phyloP scores from a whole-genome alignment of 2,329 filamentous ascomycete species.

The Plenodomus lindquistii region DNA sequence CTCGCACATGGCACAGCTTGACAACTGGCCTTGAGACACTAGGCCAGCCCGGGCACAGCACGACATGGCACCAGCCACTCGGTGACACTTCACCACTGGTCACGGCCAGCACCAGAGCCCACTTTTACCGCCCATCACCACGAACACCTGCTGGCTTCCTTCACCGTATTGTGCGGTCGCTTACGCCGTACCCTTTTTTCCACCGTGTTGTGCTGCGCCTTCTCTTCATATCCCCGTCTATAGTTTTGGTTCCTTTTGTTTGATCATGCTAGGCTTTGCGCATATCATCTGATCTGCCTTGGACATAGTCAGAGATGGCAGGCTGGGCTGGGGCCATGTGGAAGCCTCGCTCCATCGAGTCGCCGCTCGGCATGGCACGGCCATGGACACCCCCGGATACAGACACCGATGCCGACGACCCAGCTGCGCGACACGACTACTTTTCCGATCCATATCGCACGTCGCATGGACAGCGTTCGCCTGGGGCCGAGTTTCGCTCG shows the following conservation, averaged over 20 bases:
- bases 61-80: background rate
- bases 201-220: too few species aligned
- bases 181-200: too few species aligned
- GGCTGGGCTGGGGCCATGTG: background rate
- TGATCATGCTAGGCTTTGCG: background rate
- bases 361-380: constrained; percentile 23
- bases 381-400: constrained; percentile 39
- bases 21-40: too few species aligned
- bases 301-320: background rate
- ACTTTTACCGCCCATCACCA: constrained; percentile 3
- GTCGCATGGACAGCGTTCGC: constrained; percentile 11
- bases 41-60: too few species aligned
- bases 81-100: background rate
- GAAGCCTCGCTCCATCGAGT: constrained; percentile 25
- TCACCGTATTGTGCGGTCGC: background rate
- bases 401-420: constrained; percentile 11
- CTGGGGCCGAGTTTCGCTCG: constrained; percentile 15
- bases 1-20: background rate
- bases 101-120: background rate
- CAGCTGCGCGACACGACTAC: constrained; percentile 19
- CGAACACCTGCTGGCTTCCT: constrained; percentile 1
- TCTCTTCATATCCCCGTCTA: background rate
- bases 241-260: background rate
- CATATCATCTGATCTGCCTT: background rate
- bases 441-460: constrained; percentile 24